Percentiles rank a stretch among this genome's conserved stretches.
Evolutionary conservation across 2,329 filamentous ascomycete species (phyloP).

Genomic region (Nemania sp.): DNA sequence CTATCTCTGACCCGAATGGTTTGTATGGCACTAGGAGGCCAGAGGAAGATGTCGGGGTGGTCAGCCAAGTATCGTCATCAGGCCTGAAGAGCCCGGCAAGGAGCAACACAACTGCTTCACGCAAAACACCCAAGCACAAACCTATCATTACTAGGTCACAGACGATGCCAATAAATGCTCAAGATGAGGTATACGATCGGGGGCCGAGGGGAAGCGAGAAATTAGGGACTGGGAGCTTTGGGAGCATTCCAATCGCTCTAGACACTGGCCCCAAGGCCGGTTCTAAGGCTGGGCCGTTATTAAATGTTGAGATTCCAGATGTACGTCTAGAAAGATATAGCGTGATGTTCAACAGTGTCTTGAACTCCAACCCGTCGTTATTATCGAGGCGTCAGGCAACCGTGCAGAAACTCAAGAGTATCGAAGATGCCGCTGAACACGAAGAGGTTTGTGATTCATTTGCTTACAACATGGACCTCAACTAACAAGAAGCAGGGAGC

Average conservation of each 20-base stretch:
- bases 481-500: constrained; percentile 38
- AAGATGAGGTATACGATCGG: constrained; percentile 30
- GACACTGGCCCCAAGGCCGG: constrained; percentile 33
- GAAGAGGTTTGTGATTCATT: constrained; percentile 53
- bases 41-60: constrained; percentile 19
- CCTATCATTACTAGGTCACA: constrained; percentile 59
- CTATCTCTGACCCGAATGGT: constrained; percentile 42
- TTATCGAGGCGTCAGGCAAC: constrained; percentile 70
- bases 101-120: constrained; percentile 53
- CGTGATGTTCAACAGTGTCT: constrained; percentile 87
- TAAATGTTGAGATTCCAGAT: constrained; percentile 84
- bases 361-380: constrained; percentile 64
- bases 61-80: constrained; percentile 35
- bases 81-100: constrained; percentile 48
- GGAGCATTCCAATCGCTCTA: constrained; percentile 45
- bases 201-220: constrained; percentile 29
- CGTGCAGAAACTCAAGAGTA: constrained; percentile 67
- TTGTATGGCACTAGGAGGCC: constrained; percentile 38
- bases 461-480: background rate
- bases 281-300: constrained; percentile 52
- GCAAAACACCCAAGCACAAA: constrained; percentile 55
- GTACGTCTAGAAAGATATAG: constrained; percentile 89
- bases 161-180: constrained; percentile 53
- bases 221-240: constrained; percentile 45
- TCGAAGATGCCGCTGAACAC: constrained; percentile 59